These are phyloP conservation scores for Rubia yunnanensis DNA, from an alignment of 257 asterid species.

Conservation along the genomic window DNA sequence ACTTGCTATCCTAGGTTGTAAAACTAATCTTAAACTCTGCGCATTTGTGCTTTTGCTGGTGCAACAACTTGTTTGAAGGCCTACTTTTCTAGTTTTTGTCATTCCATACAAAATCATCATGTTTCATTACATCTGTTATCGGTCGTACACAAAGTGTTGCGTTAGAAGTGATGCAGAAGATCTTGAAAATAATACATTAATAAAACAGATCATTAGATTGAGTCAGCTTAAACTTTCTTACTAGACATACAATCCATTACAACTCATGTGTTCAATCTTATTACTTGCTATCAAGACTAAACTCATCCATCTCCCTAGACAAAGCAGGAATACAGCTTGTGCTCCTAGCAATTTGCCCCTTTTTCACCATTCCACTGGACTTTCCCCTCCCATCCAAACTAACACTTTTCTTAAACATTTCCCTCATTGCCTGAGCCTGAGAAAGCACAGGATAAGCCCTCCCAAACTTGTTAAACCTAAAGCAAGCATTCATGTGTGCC, in stretches of 20 bases:
- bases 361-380: conserved; percentile 18
- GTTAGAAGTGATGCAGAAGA: too few species aligned
- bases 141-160: too few species aligned
- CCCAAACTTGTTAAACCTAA: conserved; percentile 55
- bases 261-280: background rate
- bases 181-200: too few species aligned
- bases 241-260: too few species aligned
- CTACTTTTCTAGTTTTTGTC: background rate
- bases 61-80: background rate
- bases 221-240: too few species aligned
- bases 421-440: conserved; percentile 87
- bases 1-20: background rate
- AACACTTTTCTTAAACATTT: conserved; percentile 44
- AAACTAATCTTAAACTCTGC: conserved; percentile 1
- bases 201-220: too few species aligned
- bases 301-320: conserved; percentile 26
- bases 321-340: conserved; percentile 39
- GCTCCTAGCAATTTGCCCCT: conserved; percentile 29
- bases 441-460: conserved; percentile 74
- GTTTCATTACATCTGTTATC: too few species aligned
- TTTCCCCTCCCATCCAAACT: conserved; percentile 3
- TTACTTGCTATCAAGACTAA: conserved; percentile 8
- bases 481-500: conserved; percentile 71
- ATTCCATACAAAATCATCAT: too few species aligned
- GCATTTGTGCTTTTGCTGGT: background rate